A percentile compares a stretch with the other conserved stretches of the same genome.
phyloP scores from a whole-genome alignment of 768 basidiomycete genomes.

The Kwoniella dejecticola region DNA sequence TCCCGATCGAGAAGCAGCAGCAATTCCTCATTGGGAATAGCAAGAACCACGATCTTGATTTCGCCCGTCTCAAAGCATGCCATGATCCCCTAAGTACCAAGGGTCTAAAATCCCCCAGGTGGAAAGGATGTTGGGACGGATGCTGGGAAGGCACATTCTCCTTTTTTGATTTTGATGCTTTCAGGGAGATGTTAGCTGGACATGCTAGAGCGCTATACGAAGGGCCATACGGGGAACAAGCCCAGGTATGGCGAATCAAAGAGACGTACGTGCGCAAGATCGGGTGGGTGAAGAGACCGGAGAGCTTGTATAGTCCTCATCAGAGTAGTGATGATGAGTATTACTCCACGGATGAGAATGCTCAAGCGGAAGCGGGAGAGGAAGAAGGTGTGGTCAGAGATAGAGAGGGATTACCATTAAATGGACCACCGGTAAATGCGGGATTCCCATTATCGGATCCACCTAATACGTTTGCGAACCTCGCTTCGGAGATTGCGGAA shows the following conservation, averaged over 20 bases:
- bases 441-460: constrained; percentile 37
- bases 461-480: constrained; percentile 23
- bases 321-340: constrained; percentile 2
- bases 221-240: constrained; percentile 76
- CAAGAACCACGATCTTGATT: constrained; percentile 54
- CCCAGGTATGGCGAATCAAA: constrained; percentile 80
- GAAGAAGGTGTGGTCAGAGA: neutral
- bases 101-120: constrained; percentile 45
- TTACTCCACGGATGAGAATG: neutral
- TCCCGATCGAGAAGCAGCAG: constrained; percentile 4
- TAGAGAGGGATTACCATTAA: constrained; percentile 34
- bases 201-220: constrained; percentile 71
- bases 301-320: neutral
- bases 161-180: constrained; percentile 77
- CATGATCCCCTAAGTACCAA: constrained; percentile 49
- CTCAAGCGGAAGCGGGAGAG: neutral
- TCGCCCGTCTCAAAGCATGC: constrained; percentile 48
- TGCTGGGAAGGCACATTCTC: constrained; percentile 54
- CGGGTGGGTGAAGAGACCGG: constrained; percentile 6
- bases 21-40: constrained; percentile 27
- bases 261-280: constrained; percentile 48
- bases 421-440: constrained; percentile 40
- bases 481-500: constrained; percentile 37
- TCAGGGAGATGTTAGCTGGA: constrained; percentile 60
- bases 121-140: constrained; percentile 45